phyloP scores from a whole-genome alignment of 768 basidiomycete genomes.

The Trametopsis cervina region DNA sequence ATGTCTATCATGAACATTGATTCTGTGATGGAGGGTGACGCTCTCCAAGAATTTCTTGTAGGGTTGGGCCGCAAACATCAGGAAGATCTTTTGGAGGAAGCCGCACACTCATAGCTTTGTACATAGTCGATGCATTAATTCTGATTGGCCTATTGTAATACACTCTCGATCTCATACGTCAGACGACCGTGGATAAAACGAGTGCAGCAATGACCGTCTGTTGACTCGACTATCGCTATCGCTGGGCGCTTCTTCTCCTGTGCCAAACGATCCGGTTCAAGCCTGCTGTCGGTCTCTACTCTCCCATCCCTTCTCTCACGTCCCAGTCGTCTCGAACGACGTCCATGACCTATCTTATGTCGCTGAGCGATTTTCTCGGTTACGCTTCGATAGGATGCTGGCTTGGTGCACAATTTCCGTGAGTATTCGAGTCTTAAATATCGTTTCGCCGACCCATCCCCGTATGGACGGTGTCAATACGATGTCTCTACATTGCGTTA shows the following conservation, averaged over 20 bases:
- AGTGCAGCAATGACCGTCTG: too few relatives aligned
- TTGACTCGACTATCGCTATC: too few relatives aligned
- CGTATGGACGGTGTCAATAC: conserved; percentile 4
- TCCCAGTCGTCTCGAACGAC: conserved; percentile 11
- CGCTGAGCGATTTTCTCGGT: conserved; percentile 59
- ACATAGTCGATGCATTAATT: too few relatives aligned
- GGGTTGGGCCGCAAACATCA: conserved; percentile 39
- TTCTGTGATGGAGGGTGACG: conserved; percentile 62
- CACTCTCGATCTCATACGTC: too few relatives aligned
- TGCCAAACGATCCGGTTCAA: too few relatives aligned
- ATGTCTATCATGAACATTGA: conserved; percentile 63
- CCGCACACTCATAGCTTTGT: background rate
- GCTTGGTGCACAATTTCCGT: conserved; percentile 89
- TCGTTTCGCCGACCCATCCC: conserved; percentile 11
- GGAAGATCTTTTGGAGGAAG: conserved; percentile 21
- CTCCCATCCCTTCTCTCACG: conserved; percentile 1
- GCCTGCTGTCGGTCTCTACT: background rate
- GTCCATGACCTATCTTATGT: conserved; percentile 20
- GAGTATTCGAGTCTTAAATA: conserved; percentile 33
- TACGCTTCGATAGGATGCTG: conserved; percentile 70
- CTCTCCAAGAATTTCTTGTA: conserved; percentile 48
- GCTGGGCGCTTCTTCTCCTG: too few relatives aligned
- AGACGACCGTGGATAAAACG: too few relatives aligned
- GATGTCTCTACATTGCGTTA: conserved; percentile 7
- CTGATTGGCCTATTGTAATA: too few relatives aligned